Percentiles rank a stretch among this genome's conserved stretches.
Evolutionary conservation across 2,329 filamentous ascomycete genomes (phyloP).

Genomic region (Pseudogymnoascus sp.): DNA sequence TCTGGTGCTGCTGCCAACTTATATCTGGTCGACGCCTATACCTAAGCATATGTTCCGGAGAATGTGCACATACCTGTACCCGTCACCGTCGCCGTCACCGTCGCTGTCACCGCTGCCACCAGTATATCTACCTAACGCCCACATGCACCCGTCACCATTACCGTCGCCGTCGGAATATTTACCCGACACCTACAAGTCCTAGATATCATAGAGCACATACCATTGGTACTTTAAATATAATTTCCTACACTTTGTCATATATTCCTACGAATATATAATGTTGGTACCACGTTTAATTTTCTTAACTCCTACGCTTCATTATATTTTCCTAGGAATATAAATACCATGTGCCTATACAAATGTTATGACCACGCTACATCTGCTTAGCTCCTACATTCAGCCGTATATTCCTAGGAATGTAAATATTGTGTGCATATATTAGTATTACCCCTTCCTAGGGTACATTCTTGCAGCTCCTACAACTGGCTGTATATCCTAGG

Average conservation of each 20-base stretch:
- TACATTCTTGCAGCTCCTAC: too few relatives aligned
- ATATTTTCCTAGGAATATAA: neutral
- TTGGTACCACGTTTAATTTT: neutral
- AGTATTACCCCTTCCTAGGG: too few relatives aligned
- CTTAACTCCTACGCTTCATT: neutral
- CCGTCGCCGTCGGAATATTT: too few relatives aligned
- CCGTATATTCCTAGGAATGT: neutral
- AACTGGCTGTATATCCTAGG: too few relatives aligned
- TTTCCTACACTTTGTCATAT: neutral
- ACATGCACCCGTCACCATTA: too few relatives aligned
- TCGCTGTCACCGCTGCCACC: too few relatives aligned
- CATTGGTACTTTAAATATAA: neutral
- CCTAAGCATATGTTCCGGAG: neutral
- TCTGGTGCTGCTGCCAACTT: neutral
- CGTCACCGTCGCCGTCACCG: too few relatives aligned
- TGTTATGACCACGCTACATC: neutral
- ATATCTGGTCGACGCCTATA: neutral
- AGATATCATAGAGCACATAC: neutral
- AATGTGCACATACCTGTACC: too few relatives aligned
- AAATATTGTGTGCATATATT: too few relatives aligned
- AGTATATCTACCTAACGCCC: too few relatives aligned
- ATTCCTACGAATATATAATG: neutral
- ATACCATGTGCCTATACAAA: neutral
- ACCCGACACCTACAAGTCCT: too few relatives aligned
- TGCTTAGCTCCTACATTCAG: neutral